These are phyloP conservation scores for Tolypocladium inflatum DNA, from an alignment of 2,329 filamentous ascomycete genomes.

Conservation along the genomic window DNA sequence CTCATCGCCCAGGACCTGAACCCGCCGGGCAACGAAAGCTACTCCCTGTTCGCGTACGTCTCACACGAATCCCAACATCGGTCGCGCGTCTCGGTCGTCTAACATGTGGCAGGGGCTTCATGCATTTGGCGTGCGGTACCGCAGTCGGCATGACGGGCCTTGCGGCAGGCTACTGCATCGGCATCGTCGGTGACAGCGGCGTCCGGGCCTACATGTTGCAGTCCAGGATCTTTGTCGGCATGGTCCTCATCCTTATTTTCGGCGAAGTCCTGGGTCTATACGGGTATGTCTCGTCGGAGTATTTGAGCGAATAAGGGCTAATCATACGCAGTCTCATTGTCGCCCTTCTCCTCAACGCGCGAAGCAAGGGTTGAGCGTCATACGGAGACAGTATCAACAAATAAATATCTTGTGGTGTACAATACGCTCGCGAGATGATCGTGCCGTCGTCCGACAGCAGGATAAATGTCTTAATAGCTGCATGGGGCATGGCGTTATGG, in stretches of 20 bases:
- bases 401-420: background rate
- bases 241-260: slow-evolving; percentile 98
- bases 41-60: slow-evolving; percentile 74
- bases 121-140: slow-evolving; percentile 86
- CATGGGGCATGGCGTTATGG: slow-evolving; percentile 29
- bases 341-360: slow-evolving; percentile 85
- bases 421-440: background rate
- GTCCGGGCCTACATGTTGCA: slow-evolving; percentile 95
- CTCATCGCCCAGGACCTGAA: slow-evolving; percentile 86
- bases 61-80: background rate
- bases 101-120: slow-evolving; percentile 56
- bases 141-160: slow-evolving; percentile 88
- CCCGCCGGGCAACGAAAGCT: slow-evolving; percentile 55
- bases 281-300: slow-evolving; percentile 52
- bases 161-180: slow-evolving; percentile 93
- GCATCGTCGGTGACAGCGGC: slow-evolving; percentile 87
- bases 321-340: slow-evolving; percentile 64
- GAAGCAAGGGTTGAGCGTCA: slow-evolving; percentile 51
- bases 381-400: background rate
- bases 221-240: slow-evolving; percentile 91
- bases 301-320: background rate
- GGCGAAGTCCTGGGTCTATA: slow-evolving; percentile 95
- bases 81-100: slow-evolving; percentile 4
- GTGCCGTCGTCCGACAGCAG: background rate
- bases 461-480: slow-evolving; percentile 12